Conservation (phyloP, 108 stramenopile species). For the Cyclotella atomus region DNA sequence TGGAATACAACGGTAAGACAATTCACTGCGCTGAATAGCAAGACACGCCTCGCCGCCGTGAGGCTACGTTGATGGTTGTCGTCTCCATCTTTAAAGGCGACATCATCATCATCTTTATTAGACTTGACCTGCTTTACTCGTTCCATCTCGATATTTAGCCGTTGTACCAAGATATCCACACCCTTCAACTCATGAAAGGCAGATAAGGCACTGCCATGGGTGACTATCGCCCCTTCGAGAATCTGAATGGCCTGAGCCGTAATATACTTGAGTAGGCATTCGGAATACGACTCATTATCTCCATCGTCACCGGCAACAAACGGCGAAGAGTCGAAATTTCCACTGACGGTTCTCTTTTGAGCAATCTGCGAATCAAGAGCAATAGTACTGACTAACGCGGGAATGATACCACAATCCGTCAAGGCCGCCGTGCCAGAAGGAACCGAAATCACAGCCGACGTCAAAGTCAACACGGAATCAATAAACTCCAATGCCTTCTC, state of each 20-base stretch:
- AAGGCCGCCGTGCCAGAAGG: slow-evolving; percentile 86
- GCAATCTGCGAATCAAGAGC: slow-evolving; percentile 59
- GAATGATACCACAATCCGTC: slow-evolving; percentile 92
- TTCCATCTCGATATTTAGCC: slow-evolving; percentile 67
- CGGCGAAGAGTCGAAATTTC: slow-evolving; percentile 6
- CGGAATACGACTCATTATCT: slow-evolving; percentile 39
- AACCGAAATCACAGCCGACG: slow-evolving; percentile 82
- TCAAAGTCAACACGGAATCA: slow-evolving; percentile 85
- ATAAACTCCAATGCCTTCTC: slow-evolving; percentile 79
- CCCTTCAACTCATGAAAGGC: slow-evolving; percentile 91
- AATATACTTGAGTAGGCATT: slow-evolving; percentile 64
- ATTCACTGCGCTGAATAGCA: slow-evolving; percentile 83
- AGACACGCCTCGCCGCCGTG: slow-evolving; percentile 66
- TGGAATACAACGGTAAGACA: slow-evolving; percentile 88
- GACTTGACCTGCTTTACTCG: slow-evolving; percentile 20
- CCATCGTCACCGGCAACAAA: neutral
- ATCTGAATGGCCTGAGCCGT: slow-evolving; percentile 91
- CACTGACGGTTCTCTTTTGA: slow-evolving; percentile 17
- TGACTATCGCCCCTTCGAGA: slow-evolving; percentile 88
- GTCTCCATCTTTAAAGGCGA: neutral
- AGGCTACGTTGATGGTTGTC: slow-evolving; percentile 17
- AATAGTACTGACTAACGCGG: slow-evolving; percentile 85
- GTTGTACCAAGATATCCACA: slow-evolving; percentile 72
- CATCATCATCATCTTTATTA: slow-evolving; percentile 15
- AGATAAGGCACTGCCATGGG: slow-evolving; percentile 77